Base-by-base conservation (phyloP, 306 rosid species). In the Casuarina equisetifolia region DNA sequence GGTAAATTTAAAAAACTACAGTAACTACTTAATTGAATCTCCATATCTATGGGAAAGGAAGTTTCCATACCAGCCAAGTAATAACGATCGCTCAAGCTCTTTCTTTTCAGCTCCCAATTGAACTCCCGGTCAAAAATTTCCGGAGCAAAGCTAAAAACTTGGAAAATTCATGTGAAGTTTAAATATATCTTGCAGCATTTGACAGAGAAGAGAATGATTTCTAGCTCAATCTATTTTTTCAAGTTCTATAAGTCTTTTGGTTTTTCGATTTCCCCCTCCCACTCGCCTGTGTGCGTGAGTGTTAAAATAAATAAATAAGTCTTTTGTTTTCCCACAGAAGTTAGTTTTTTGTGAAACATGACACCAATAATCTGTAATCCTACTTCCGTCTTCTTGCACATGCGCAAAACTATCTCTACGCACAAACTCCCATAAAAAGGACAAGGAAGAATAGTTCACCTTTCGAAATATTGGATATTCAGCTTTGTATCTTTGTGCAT, bases 401-500 rank as follows among this genome's bases (percentile, higher is more conserved):
- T 36, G 44, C 13, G 44, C 17, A 12, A 62, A 11, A 12, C 19
- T 62, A 62, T 58, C 12, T 36, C 19, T 61, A 11, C 35, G 32
- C 43, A 61, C 42, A 61, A 32, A 61, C 15, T 8, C 68, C 43
- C 43, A 61, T 32, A 15, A 1, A 19, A 20, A 57, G 8, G 63
- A 20, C 6, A 25, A 25, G 32, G 32, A 25, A 25, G 32, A 25
- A 25, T 25, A 25, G 32, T 25, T 25, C 32, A 95, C 99, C 99
- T 95, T 95, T n/a, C 85, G 91, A 74, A 95, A 88, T 75, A 95
- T 92, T 11, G 97, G 99, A 83, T 88, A 95, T 54, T 90, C 89
- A 51, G 99, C 99, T 80, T 89, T 86, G 84, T 89, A 95, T 86
- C 84, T 85, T 85, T 35, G 89, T 81, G 78, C 97, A 95, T 0